Evolutionary conservation across 208 protist genomes (phyloP).

Genomic region (Crithidia thermophila): DNA sequence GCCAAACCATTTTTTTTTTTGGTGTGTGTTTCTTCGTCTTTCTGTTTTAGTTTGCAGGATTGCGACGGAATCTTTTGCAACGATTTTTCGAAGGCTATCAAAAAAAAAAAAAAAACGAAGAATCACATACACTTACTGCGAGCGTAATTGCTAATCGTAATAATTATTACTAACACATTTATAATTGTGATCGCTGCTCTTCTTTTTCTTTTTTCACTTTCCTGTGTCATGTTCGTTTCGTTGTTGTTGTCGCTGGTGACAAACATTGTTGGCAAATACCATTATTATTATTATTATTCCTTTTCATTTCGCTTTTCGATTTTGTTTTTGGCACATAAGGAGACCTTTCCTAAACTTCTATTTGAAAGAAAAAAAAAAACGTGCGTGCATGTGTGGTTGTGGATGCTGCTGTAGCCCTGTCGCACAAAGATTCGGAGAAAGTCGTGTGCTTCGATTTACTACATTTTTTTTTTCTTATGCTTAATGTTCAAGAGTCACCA

Average conservation of each 20-base stretch:
- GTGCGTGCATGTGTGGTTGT: too few species aligned
- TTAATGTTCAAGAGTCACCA: neutral
- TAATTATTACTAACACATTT: too few species aligned
- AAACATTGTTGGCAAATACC: neutral
- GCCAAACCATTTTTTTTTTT: too few species aligned
- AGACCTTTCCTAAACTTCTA: neutral
- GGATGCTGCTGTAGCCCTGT: neutral
- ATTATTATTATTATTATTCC: constrained; percentile 6
- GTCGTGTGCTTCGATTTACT: too few species aligned
- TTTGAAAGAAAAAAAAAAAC: neutral
- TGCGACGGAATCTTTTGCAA: too few species aligned
- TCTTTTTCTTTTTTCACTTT: constrained; percentile 2
- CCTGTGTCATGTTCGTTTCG: neutral
- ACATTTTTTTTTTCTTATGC: neutral
- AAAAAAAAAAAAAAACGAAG: too few species aligned
- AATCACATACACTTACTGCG: too few species aligned
- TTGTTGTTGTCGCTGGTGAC: neutral
- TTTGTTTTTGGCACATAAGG: neutral
- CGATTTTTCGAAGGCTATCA: too few species aligned
- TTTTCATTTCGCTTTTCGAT: neutral
- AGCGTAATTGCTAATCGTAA: too few species aligned
- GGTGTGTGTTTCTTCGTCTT: too few species aligned
- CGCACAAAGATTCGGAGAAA: too few species aligned
- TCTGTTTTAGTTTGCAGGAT: too few species aligned
- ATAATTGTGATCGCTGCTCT: neutral